A percentile compares a stretch with the other conserved stretches of the same genome.
Evolutionary conservation across 225 moss, liverwort and hornwort genomes (phyloP).

Genomic region (Anthoceros angustus): DNA sequence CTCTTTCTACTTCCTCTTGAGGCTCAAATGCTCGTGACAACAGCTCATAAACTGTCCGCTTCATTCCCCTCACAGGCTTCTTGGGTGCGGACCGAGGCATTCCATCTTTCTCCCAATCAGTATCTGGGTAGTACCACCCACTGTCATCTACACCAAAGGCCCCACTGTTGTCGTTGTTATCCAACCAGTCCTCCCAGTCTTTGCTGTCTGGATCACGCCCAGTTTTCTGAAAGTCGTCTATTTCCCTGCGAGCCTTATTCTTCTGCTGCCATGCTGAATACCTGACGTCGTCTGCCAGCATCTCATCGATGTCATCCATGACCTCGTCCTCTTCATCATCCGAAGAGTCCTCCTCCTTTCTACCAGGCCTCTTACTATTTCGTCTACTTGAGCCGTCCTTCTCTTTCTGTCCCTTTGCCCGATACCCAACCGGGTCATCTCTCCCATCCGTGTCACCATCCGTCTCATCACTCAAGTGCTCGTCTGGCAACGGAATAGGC

Average conservation of each 20-base stretch:
- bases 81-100: conserved; percentile 55
- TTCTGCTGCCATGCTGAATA: conserved; percentile 59
- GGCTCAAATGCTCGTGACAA: conserved; percentile 52
- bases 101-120: conserved; percentile 71
- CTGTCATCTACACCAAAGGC: conserved; percentile 25
- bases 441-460: neutral
- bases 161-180: conserved; percentile 46
- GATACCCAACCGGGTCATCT: neutral
- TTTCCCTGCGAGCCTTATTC: conserved; percentile 39
- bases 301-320: conserved; percentile 30
- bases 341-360: neutral
- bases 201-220: conserved; percentile 58
- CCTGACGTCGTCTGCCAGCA: conserved; percentile 50
- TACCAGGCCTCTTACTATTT: too few relatives aligned
- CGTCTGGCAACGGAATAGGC: conserved; percentile 8
- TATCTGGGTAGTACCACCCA: conserved; percentile 46
- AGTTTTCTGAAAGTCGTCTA: conserved; percentile 42
- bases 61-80: conserved; percentile 86
- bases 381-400: too few relatives aligned
- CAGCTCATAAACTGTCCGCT: conserved; percentile 61
- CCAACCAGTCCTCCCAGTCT: conserved; percentile 95
- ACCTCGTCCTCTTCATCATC: conserved; percentile 8
- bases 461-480: neutral
- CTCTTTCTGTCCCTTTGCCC: too few relatives aligned
- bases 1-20: conserved; percentile 68